These are phyloP conservation scores for Carnegiea gigantea DNA, from an alignment of 179 eudicot species.

Conservation along the genomic window DNA sequence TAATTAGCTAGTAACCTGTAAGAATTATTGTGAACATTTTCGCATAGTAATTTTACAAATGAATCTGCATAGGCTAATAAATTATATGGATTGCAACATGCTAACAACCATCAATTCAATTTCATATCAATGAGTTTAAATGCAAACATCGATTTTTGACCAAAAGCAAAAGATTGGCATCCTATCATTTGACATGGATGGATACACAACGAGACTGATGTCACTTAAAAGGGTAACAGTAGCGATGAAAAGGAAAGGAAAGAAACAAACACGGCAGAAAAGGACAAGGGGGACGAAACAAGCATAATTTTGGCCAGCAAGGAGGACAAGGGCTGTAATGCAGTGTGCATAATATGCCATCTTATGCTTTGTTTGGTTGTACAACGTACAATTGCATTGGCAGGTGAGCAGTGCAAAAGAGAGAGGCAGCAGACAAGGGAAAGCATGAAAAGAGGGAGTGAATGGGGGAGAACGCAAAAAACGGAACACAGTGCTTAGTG, in stretches of 20 bases:
- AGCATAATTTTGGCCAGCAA: slow-evolving; percentile 1
- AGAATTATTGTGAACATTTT: no score
- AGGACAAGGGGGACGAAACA: slow-evolving; percentile 16
- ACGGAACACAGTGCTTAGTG: slow-evolving; percentile 15
- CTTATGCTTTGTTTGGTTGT: slow-evolving; percentile 16
- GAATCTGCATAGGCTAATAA: no score
- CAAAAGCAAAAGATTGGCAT: no score
- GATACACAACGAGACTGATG: background rate
- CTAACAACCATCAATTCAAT: no score
- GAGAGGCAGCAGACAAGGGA: background rate
- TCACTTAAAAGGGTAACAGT: background rate
- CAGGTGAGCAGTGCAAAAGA: background rate
- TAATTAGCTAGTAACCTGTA: no score
- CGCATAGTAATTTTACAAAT: no score
- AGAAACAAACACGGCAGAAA: slow-evolving; percentile 6
- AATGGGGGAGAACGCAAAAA: background rate
- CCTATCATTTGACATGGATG: background rate
- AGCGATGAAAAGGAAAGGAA: background rate
- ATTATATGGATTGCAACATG: no score
- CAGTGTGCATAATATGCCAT: background rate
- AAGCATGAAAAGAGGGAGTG: background rate
- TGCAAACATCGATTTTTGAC: no score
- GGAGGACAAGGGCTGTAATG: slow-evolving; percentile 15
- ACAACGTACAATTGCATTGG: background rate
- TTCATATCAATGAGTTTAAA: no score